These are phyloP conservation scores for Penicillium nordicum DNA, from an alignment of 2,329 filamentous ascomycete species.

Conservation along the genomic window DNA sequence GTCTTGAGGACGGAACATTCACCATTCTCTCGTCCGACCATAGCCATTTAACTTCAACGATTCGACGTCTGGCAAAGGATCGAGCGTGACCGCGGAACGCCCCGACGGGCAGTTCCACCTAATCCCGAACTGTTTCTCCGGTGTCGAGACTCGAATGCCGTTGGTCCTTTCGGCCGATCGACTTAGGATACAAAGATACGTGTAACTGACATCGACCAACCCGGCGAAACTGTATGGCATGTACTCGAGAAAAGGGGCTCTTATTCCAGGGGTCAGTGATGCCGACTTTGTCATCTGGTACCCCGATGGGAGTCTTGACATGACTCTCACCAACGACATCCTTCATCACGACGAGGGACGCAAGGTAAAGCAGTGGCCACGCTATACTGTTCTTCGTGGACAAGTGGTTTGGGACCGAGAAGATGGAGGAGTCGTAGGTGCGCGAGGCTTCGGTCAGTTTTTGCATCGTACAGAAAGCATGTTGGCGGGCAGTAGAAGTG, in stretches of 20 bases:
- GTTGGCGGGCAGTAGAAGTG: background rate
- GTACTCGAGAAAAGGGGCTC: constrained; percentile 38
- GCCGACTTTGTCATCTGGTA: constrained; percentile 43
- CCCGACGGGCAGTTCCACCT: constrained; percentile 38
- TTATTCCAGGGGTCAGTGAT: constrained; percentile 41
- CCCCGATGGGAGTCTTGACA: constrained; percentile 16
- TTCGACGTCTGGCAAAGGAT: background rate
- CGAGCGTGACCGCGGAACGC: constrained; percentile 1
- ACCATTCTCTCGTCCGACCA: constrained; percentile 53
- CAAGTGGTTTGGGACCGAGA: constrained; percentile 27
- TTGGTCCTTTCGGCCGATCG: constrained; percentile 35
- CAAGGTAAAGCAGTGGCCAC: constrained; percentile 34
- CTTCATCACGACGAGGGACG: constrained; percentile 37
- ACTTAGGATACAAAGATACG: constrained; percentile 13
- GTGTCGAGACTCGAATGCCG: constrained; percentile 43
- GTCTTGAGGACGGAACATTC: constrained; percentile 54
- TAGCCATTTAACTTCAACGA: constrained; percentile 32
- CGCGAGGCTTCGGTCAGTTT: background rate
- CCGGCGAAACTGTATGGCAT: constrained; percentile 47
- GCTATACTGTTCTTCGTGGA: constrained; percentile 34
- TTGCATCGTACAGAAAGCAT: background rate
- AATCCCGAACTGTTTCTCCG: constrained; percentile 46
- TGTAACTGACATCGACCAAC: constrained; percentile 45
- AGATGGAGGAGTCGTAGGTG: background rate
- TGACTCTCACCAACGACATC: constrained; percentile 34